These are phyloP conservation scores for Spathaspora passalidarum DNA, from an alignment of 805 yeast species.

Conservation along the genomic window DNA sequence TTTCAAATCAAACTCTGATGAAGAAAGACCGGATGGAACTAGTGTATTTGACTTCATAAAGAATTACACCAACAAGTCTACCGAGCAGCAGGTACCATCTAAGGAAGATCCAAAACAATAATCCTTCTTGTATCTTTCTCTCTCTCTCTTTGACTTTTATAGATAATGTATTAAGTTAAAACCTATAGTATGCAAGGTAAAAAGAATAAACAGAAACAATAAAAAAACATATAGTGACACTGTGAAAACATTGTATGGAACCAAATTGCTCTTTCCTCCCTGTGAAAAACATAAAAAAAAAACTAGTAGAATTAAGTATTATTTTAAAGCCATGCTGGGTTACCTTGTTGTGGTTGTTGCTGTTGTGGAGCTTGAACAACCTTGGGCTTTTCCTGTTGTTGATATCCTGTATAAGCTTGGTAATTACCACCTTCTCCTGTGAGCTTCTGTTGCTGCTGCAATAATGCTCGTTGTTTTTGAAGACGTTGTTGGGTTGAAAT, in stretches of 20 bases:
- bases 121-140: not conserved
- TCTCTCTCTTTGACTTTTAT: not conserved
- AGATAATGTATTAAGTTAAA: not conserved
- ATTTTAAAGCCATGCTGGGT: conserved; percentile 19
- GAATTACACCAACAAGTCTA: conserved; percentile 14
- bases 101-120: too few relatives aligned
- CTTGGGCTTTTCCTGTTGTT: conserved; percentile 11
- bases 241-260: not conserved
- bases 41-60: conserved; percentile 57
- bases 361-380: conserved; percentile 11
- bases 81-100: not conserved
- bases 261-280: not conserved
- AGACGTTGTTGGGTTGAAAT: conserved; percentile 16
- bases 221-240: not conserved
- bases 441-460: conserved; percentile 10
- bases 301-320: not conserved
- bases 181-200: not conserved
- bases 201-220: not conserved
- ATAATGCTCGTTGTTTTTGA: conserved; percentile 19
- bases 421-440: conserved; percentile 6
- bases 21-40: conserved; percentile 46
- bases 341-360: conserved; percentile 14
- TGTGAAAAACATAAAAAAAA: not conserved
- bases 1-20: conserved; percentile 43
- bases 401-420: conserved; percentile 5